Conservation (phyloP, 352 stramenopile species). For the Globisporangium viniferum region DNA sequence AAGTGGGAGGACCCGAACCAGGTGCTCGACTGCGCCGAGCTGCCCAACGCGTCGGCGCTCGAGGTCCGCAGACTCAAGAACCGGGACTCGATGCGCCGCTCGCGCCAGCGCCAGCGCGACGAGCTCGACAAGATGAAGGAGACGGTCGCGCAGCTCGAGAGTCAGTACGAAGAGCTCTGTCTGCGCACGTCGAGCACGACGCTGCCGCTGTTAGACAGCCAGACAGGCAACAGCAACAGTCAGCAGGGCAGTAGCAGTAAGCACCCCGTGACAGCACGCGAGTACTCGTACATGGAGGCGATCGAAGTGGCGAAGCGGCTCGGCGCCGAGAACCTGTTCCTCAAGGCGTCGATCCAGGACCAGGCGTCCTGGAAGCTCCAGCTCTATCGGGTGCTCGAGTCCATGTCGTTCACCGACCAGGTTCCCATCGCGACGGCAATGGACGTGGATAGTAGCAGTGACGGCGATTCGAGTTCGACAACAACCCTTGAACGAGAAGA, state of each 20-base stretch:
- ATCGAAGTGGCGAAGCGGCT: conserved; percentile 32
- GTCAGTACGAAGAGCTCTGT: conserved; percentile 39
- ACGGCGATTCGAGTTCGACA: background rate
- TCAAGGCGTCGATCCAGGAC: conserved; percentile 45
- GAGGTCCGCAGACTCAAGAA: conserved; percentile 48
- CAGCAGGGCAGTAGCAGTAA: conserved; percentile 13
- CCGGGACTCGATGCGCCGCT: conserved; percentile 56
- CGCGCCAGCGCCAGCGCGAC: conserved; percentile 44
- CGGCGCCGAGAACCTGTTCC: conserved; percentile 47
- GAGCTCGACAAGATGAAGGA: conserved; percentile 38
- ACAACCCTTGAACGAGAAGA: conserved; percentile 25
- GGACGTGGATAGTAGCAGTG: background rate
- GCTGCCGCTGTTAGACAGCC: background rate
- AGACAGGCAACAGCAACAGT: conserved; percentile 7
- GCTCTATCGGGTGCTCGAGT: conserved; percentile 47
- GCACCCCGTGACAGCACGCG: conserved; percentile 4
- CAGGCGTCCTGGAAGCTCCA: conserved; percentile 46
- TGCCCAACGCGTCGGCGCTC: conserved; percentile 29
- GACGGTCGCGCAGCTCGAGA: conserved; percentile 36
- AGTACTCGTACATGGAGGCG: conserved; percentile 24
- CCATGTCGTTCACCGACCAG: conserved; percentile 27
- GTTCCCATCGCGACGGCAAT: conserved; percentile 10
- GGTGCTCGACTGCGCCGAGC: conserved; percentile 29
- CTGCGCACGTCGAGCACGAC: conserved; percentile 21
- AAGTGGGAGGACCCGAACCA: conserved; percentile 32